Conservation (phyloP, 2,329 filamentous ascomycete species). For the Lojkania enalia region DNA sequence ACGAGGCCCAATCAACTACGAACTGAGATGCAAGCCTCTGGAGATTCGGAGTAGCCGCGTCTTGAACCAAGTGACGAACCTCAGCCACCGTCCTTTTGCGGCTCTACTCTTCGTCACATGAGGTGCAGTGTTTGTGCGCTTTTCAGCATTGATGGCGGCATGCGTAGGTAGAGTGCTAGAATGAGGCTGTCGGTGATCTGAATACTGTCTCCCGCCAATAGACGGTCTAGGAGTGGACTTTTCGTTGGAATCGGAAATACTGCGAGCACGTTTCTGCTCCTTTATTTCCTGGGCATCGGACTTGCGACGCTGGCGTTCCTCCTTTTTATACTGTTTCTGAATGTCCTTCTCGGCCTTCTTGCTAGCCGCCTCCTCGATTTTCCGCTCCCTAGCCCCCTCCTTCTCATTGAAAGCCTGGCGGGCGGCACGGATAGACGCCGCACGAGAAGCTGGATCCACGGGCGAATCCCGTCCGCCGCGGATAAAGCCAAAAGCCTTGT, state of each 20-base stretch:
- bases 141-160: slow-evolving; percentile 34
- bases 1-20: slow-evolving; percentile 5
- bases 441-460: slow-evolving; percentile 56
- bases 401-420: slow-evolving; percentile 62
- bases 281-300: slow-evolving; percentile 43
- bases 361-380: slow-evolving; percentile 56
- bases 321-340: slow-evolving; percentile 49
- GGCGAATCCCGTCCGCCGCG: slow-evolving; percentile 53
- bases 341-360: slow-evolving; percentile 51
- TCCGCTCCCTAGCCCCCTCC: slow-evolving; percentile 60
- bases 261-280: slow-evolving; percentile 32
- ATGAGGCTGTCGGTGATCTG: slow-evolving; percentile 41
- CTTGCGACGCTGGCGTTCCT: slow-evolving; percentile 46
- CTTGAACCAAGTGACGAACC: slow-evolving; percentile 61
- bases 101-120: slow-evolving; percentile 39
- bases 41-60: slow-evolving; percentile 58
- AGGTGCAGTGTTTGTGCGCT: slow-evolving; percentile 27
- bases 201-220: slow-evolving; percentile 44
- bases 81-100: slow-evolving; percentile 54
- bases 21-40: slow-evolving; percentile 19
- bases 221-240: slow-evolving; percentile 33
- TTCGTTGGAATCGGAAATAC: slow-evolving; percentile 35
- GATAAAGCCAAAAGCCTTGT: slow-evolving; percentile 58
- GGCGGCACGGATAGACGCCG: slow-evolving; percentile 59
- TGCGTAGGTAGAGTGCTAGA: slow-evolving; percentile 40